Conservation (phyloP, 768 basidiomycete species). For the Pisolithus albus region DNA sequence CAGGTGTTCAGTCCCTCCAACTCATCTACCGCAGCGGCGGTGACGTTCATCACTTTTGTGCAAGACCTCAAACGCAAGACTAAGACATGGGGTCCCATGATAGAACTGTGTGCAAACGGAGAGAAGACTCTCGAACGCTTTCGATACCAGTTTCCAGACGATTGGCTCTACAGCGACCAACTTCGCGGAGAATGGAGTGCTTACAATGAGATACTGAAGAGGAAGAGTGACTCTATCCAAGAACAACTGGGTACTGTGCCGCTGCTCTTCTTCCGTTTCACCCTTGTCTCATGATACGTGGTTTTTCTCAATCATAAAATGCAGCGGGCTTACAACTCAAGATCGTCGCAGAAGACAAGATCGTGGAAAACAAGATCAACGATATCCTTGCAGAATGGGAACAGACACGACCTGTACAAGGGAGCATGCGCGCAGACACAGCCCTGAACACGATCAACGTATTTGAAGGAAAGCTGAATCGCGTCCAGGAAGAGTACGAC, state of each 20-base stretch:
- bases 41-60: conserved; percentile 98
- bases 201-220: conserved; percentile 94
- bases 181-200: conserved; percentile 97
- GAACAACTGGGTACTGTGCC: conserved; percentile 79
- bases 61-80: conserved; percentile 98
- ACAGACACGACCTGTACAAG: conserved; percentile 91
- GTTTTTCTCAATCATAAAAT: background rate
- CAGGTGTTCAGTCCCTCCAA: conserved; percentile 70
- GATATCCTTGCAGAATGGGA: conserved; percentile 94
- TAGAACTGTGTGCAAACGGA: conserved; percentile 88
- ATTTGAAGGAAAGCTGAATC: conserved; percentile 85
- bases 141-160: conserved; percentile 92
- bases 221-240: conserved; percentile 97
- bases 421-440: conserved; percentile 90
- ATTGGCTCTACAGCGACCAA: conserved; percentile 98
- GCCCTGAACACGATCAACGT: conserved; percentile 95
- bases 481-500: conserved; percentile 92
- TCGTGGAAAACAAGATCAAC: conserved; percentile 91
- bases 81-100: conserved; percentile 93
- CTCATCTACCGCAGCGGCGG: conserved; percentile 95
- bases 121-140: conserved; percentile 98
- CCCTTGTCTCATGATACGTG: too few relatives aligned
- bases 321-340: conserved; percentile 95
- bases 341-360: conserved; percentile 99
- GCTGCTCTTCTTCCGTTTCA: background rate